A percentile compares a stretch with the other conserved stretches of the same genome.
Conservation (phyloP, 169 alveolate genomes). For the Ichthyophthirius multifiliis region DNA sequence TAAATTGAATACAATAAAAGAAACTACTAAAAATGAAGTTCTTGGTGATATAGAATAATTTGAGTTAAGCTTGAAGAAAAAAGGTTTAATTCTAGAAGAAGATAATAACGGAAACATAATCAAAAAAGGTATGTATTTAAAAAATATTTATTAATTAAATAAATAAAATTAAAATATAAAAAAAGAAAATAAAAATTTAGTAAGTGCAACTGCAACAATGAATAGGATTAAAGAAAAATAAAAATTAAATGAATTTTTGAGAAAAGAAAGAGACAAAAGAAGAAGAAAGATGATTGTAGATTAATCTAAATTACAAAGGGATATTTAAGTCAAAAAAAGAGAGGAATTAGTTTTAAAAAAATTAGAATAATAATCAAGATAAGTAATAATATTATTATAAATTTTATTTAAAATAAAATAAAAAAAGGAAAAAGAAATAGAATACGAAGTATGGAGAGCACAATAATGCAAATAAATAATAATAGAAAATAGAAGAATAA, state of each 20-base stretch:
- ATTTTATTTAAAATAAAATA: not conserved
- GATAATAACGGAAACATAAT: slow-evolving; percentile 27
- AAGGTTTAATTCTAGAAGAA: slow-evolving; percentile 31
- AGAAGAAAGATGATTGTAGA: slow-evolving; percentile 75
- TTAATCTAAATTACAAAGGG: slow-evolving; percentile 46
- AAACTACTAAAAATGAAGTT: slow-evolving; percentile 52
- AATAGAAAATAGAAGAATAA: slow-evolving; percentile 74
- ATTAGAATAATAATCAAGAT: slow-evolving; percentile 40
- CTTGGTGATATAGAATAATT: slow-evolving; percentile 67
- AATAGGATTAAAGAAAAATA: slow-evolving; percentile 35
- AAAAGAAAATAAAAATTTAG: not conserved
- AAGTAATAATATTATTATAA: slow-evolving; percentile 14
- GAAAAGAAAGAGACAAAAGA: slow-evolving; percentile 82
- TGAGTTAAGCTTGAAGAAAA: slow-evolving; percentile 64
- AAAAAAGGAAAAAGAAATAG: slow-evolving; percentile 72
- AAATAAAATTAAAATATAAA: not conserved
- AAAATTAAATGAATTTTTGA: slow-evolving; percentile 49
- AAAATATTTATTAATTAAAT: not conserved
- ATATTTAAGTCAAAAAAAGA: slow-evolving; percentile 43
- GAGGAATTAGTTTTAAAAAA: slow-evolving; percentile 32
- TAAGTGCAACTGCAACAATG: not conserved
- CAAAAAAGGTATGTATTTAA: not conserved
- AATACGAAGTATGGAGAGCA: slow-evolving; percentile 83
- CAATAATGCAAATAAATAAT: slow-evolving; percentile 82
- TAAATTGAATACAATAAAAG: slow-evolving; percentile 36